A percentile compares a stretch with the other conserved stretches of the same genome.
These are phyloP conservation scores for Lactarius trivialis DNA, from an alignment of 768 basidiomycete genomes.

Conservation along the genomic window DNA sequence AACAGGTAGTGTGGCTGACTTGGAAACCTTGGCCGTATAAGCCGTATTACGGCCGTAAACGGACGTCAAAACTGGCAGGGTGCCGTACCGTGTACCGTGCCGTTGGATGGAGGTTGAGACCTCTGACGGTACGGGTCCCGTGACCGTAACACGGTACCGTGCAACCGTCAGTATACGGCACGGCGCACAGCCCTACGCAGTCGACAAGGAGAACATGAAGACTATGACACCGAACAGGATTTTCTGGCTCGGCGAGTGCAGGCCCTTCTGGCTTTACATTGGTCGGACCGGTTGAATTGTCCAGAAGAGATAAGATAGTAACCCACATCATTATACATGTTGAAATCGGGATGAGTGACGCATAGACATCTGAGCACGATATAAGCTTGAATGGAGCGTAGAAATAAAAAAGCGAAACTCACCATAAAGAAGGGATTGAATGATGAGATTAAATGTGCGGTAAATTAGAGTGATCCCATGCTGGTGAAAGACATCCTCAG, in stretches of 20 bases:
- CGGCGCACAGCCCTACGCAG: no score
- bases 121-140: no score
- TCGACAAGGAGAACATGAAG: slow-evolving; percentile 1
- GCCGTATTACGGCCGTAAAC: no score
- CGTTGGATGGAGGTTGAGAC: no score
- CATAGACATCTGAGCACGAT: background rate
- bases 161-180: no score
- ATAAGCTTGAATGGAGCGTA: background rate
- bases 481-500: background rate
- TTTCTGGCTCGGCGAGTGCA: background rate
- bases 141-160: no score
- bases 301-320: background rate
- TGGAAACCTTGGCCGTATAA: no score
- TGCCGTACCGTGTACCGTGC: no score
- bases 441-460: background rate
- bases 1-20: no score
- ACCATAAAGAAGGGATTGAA: background rate
- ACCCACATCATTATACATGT: background rate
- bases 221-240: background rate
- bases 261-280: background rate
- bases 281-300: background rate
- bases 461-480: background rate
- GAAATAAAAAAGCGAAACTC: background rate
- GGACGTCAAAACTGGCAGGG: no score
- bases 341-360: background rate